phyloP scores from a whole-genome alignment of 352 stramenopile genomes.

The Phytopythium sindhum region DNA sequence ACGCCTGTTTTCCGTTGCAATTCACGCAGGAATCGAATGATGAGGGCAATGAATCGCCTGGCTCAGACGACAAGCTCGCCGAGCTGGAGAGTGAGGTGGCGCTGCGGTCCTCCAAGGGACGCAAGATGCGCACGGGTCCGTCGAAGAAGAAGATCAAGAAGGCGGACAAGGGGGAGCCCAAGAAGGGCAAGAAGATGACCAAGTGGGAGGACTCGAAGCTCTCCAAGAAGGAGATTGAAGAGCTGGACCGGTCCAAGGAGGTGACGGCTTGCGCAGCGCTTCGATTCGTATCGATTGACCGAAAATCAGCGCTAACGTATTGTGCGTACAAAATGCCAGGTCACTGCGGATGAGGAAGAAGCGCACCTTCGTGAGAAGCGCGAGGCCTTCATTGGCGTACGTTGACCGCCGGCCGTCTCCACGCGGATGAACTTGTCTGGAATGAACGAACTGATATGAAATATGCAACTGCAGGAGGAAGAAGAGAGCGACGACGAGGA shows the following conservation, averaged over 20 bases:
- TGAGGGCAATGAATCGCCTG: conserved; percentile 51
- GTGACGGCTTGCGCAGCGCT: conserved; percentile 21
- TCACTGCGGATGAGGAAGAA: conserved; percentile 68
- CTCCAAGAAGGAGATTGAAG: conserved; percentile 77
- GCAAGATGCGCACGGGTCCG: conserved; percentile 66
- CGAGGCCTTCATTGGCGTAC: conserved; percentile 80
- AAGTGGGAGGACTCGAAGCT: conserved; percentile 86
- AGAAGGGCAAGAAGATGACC: conserved; percentile 81
- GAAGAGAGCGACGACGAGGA: conserved; percentile 67
- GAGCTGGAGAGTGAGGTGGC: conserved; percentile 53
- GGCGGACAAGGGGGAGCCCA: conserved; percentile 38
- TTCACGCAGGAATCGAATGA: conserved; percentile 46
- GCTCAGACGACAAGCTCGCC: conserved; percentile 48
- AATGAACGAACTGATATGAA: neutral
- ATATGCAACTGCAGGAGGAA: conserved; percentile 36
- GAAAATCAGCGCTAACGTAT: neutral
- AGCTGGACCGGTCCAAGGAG: conserved; percentile 65
- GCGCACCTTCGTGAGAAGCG: conserved; percentile 69
- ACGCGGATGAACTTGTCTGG: neutral
- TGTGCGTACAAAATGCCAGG: conserved; percentile 15
- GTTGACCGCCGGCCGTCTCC: conserved; percentile 2
- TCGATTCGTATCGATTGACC: neutral
- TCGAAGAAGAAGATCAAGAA: conserved; percentile 64
- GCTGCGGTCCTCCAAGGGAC: conserved; percentile 32
- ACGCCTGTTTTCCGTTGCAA: neutral